Conservation (phyloP, 345 rosid genomes). For the Acer negundo region DNA sequence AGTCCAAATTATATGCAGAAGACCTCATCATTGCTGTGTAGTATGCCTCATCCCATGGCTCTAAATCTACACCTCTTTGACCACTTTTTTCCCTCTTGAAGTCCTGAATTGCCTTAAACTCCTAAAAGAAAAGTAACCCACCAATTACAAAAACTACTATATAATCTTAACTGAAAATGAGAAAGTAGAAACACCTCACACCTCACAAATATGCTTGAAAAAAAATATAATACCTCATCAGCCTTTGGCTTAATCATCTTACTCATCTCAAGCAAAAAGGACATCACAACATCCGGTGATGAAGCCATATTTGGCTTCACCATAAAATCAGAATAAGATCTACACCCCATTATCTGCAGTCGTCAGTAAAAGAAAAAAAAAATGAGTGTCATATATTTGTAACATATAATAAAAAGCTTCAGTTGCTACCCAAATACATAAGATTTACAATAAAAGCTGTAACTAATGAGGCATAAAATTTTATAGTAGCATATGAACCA, state of each 20-base stretch:
- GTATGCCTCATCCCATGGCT: constrained; percentile 97
- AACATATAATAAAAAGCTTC: neutral
- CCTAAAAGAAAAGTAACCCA: constrained; percentile 46
- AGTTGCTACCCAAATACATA: neutral
- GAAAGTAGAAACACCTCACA: neutral
- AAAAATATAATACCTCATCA: constrained; percentile 56
- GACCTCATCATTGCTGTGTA: constrained; percentile 84
- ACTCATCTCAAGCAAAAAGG: constrained; percentile 86
- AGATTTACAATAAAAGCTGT: neutral
- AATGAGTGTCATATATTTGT: neutral
- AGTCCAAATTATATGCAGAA: constrained; percentile 66
- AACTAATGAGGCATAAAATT: neutral
- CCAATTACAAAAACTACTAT: constrained; percentile 15
- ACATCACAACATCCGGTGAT: constrained; percentile 71
- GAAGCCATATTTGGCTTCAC: constrained; percentile 77
- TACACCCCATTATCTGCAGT: constrained; percentile 71
- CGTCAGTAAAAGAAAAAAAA: constrained; percentile 1
- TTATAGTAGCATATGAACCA: neutral
- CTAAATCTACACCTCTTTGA: constrained; percentile 51
- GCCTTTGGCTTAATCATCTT: constrained; percentile 71
- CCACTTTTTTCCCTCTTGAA: constrained; percentile 68
- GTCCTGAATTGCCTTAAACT: constrained; percentile 58
- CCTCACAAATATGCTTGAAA: constrained; percentile 13
- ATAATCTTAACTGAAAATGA: constrained; percentile 13
- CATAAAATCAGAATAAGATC: constrained; percentile 73